Conservation (phyloP, 2,329 filamentous ascomycete species). For the Gyromitra esculenta region DNA sequence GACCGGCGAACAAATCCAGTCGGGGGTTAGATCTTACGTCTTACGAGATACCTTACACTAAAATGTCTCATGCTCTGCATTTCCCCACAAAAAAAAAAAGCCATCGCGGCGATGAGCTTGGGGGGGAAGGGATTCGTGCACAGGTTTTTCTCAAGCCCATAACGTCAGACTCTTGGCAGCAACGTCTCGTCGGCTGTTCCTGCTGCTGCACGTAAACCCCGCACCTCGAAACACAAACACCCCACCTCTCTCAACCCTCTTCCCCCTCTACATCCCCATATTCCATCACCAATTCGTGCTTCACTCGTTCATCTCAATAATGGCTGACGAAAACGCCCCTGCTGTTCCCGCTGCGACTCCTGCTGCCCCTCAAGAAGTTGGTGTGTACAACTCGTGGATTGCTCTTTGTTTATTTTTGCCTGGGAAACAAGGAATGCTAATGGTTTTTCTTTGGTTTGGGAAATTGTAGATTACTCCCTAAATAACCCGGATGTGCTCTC, state of each 20-base stretch:
- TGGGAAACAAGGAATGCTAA: conserved; percentile 12
- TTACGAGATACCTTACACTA: conserved; percentile 4
- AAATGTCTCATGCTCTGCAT: conserved; percentile 2
- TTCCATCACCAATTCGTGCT: conserved; percentile 23
- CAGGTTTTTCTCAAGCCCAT: conserved; percentile 27
- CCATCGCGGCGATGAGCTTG: conserved; percentile 19
- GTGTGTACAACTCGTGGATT: conserved; percentile 25
- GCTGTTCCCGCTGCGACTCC: background rate
- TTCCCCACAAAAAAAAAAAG: conserved; percentile 12
- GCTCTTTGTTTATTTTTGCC: conserved; percentile 15
- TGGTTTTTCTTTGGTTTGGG: background rate
- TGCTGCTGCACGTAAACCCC: conserved; percentile 47
- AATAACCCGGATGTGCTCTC: conserved; percentile 94
- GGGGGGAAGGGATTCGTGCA: background rate
- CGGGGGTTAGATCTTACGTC: background rate
- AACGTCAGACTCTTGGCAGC: conserved; percentile 50
- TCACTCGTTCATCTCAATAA: conserved; percentile 13
- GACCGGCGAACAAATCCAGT: no score
- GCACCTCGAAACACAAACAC: conserved; percentile 43
- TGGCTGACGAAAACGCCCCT: conserved; percentile 31
- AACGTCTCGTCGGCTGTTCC: conserved; percentile 43
- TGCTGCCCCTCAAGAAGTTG: conserved; percentile 29
- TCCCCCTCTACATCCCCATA: conserved; percentile 16
- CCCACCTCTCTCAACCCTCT: conserved; percentile 16
- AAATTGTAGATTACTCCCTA: conserved; percentile 78